These are phyloP conservation scores for Allantophomopsis cytisporea DNA, from an alignment of 2,329 filamentous ascomycete species.

Conservation along the genomic window DNA sequence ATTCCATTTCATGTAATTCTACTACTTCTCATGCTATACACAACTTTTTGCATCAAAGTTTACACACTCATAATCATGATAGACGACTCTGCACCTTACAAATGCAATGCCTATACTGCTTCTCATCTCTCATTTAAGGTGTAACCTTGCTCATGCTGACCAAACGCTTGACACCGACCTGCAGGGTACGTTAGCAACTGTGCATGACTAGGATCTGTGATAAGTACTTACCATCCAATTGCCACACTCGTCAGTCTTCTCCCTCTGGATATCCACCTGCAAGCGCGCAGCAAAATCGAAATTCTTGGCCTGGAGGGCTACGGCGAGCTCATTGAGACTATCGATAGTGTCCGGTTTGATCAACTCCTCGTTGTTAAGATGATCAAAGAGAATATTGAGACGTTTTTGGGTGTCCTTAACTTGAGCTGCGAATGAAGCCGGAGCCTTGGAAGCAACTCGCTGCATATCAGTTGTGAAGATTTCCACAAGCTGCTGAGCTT, in stretches of 20 bases:
- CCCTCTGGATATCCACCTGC: conserved; percentile 62
- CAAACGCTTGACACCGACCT: conserved; percentile 66
- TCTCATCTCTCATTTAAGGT: conserved; percentile 20
- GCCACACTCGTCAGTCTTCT: conserved; percentile 68
- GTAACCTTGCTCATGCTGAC: conserved; percentile 71
- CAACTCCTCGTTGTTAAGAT: conserved; percentile 90
- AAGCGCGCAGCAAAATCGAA: conserved; percentile 54
- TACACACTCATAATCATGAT: not conserved
- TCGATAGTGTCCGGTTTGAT: conserved; percentile 67
- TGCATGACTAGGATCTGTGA: not conserved
- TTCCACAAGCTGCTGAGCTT: conserved; percentile 67
- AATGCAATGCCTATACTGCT: no score
- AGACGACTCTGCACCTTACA: not conserved
- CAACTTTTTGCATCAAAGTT: no score
- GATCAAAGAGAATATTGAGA: conserved; percentile 86
- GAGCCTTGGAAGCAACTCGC: conserved; percentile 74
- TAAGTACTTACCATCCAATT: conserved; percentile 69
- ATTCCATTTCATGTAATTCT: no score
- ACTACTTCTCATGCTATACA: no score
- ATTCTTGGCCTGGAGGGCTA: conserved; percentile 54
- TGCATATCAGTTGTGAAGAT: conserved; percentile 76
- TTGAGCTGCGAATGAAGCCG: conserved; percentile 73
- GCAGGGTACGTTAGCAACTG: conserved; percentile 23
- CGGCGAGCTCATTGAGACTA: conserved; percentile 48
- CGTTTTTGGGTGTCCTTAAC: conserved; percentile 92